Percentiles rank a stretch among this genome's conserved stretches.
Evolutionary conservation across 176 grass and related monocot species (phyloP).

Genomic region (Zea luxurians): DNA sequence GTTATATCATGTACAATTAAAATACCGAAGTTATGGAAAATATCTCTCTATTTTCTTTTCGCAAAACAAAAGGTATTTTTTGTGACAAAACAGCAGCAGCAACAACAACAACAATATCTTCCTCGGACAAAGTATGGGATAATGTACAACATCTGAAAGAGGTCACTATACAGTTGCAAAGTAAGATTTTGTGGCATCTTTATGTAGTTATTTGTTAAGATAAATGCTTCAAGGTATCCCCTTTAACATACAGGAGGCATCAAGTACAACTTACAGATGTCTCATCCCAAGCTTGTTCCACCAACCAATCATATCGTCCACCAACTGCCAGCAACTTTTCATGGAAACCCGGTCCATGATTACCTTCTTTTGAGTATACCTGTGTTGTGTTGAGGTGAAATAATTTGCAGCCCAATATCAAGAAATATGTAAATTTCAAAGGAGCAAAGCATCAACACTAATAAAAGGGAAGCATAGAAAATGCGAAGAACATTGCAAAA

Average conservation of each 20-base stretch:
- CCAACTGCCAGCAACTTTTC: conserved; percentile 87
- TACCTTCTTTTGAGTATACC: conserved; percentile 86
- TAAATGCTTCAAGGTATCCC: conserved; percentile 12
- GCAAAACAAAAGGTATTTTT: conserved; percentile 10
- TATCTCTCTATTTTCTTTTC: background rate
- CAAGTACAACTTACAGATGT: conserved; percentile 55
- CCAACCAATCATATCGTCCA: conserved; percentile 82
- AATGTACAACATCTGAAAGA: background rate
- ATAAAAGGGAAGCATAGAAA: background rate
- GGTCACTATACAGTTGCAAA: background rate
- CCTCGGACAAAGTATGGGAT: background rate
- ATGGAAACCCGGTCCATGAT: conserved; percentile 48
- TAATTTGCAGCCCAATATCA: conserved; percentile 24
- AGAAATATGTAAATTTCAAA: conserved; percentile 22
- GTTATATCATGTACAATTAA: conserved; percentile 34
- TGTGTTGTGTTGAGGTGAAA: conserved; percentile 39
- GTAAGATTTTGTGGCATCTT: conserved; percentile 16
- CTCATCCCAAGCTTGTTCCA: conserved; percentile 69
- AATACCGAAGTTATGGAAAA: conserved; percentile 20
- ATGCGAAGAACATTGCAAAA: background rate
- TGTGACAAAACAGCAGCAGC: conserved; percentile 3
- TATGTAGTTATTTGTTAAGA: conserved; percentile 27
- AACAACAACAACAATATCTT: background rate
- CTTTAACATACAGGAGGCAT: conserved; percentile 25
- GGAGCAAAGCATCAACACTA: conserved; percentile 11